Conservation (phyloP, 768 basidiomycete genomes). For the Boletus eberwhitei region DNA sequence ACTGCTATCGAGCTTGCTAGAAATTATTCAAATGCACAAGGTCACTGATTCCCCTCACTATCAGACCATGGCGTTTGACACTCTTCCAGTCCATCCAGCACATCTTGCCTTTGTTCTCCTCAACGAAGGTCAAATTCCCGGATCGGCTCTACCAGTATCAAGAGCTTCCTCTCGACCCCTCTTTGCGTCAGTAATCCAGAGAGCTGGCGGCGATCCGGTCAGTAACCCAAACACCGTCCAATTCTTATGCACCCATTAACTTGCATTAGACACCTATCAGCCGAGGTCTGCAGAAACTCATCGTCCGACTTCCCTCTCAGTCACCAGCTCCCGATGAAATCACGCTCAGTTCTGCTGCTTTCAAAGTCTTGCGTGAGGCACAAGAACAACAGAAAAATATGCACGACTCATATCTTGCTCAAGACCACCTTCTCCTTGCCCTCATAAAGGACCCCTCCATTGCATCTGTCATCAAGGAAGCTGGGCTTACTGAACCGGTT, state of each 20-base stretch:
- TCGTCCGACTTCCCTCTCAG: constrained; percentile 82
- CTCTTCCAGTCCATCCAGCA: constrained; percentile 63
- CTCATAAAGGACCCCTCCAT: constrained; percentile 75
- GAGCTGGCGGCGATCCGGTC: constrained; percentile 84
- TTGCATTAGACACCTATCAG: constrained; percentile 50
- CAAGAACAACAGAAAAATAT: constrained; percentile 75
- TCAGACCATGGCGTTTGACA: background rate
- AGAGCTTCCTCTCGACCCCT: constrained; percentile 48
- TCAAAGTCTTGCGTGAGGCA: constrained; percentile 71
- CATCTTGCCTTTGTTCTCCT: constrained; percentile 82
- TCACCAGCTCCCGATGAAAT: constrained; percentile 83
- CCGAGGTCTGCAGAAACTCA: constrained; percentile 68
- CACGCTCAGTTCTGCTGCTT: constrained; percentile 50
- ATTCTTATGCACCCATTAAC: background rate
- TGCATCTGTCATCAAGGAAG: constrained; percentile 68
- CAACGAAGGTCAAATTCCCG: constrained; percentile 53
- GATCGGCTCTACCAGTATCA: constrained; percentile 33
- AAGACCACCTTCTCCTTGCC: constrained; percentile 88
- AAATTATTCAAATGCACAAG: constrained; percentile 80
- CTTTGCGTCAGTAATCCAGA: constrained; percentile 73
- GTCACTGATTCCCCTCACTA: constrained; percentile 33
- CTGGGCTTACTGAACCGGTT: constrained; percentile 63
- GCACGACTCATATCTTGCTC: constrained; percentile 90
- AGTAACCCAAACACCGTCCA: constrained; percentile 20
- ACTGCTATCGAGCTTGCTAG: constrained; percentile 78